These are phyloP conservation scores for Plectosphaerella cucumerina DNA, from an alignment of 2,329 filamentous ascomycete species.

Conservation along the genomic window DNA sequence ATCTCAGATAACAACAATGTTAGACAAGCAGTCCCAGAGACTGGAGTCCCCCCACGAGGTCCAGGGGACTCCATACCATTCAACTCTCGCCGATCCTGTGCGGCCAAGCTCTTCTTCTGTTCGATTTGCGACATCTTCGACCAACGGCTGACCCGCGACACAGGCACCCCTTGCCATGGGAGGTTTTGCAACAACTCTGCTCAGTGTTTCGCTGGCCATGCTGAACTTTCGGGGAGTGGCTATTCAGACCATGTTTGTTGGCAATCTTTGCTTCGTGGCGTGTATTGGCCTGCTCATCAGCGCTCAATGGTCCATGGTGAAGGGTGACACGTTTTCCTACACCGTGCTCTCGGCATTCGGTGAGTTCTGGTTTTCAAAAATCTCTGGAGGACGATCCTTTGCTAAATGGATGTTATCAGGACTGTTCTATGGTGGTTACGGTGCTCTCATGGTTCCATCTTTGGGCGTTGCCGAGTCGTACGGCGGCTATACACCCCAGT, in stretches of 20 bases:
- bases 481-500: constrained; percentile 19
- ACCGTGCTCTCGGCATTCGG: constrained; percentile 21
- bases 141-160: neutral
- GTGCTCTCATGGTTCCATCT: constrained; percentile 16
- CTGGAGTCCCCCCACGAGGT: neutral
- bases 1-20: neutral
- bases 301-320: constrained; percentile 22
- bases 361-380: constrained; percentile 4
- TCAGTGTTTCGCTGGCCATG: constrained; percentile 20
- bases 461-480: constrained; percentile 19
- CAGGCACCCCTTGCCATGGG: constrained; percentile 21
- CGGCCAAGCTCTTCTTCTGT: neutral
- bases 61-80: neutral
- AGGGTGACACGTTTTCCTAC: constrained; percentile 22
- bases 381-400: neutral
- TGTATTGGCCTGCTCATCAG: constrained; percentile 21
- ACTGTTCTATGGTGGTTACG: constrained; percentile 23
- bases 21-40: neutral
- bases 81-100: too few species aligned
- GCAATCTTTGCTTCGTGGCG: constrained; percentile 22
- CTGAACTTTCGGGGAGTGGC: constrained; percentile 22
- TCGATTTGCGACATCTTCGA: neutral
- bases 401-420: constrained; percentile 7
- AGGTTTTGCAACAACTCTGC: constrained; percentile 21
- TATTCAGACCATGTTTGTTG: constrained; percentile 21